Evolutionary conservation across 208 protist species (phyloP), one percentile per base, ranked within the genome.

Genomic region (Trypanosoma cruzi): DNA sequence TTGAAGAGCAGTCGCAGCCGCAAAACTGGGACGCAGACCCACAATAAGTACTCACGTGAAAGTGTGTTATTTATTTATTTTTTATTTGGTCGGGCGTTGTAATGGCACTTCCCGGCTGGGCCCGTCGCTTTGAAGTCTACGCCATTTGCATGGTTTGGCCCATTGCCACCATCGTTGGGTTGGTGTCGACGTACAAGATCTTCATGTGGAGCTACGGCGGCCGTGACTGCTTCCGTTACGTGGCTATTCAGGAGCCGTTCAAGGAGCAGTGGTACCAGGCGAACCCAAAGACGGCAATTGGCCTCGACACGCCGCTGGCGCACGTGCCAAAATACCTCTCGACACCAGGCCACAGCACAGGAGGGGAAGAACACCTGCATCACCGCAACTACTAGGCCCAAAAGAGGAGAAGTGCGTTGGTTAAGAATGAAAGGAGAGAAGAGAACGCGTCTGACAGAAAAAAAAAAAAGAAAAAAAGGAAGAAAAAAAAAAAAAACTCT

Each of bases 121-220:
- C 87, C 62, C 83, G 85, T 46, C 75, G 89, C 24, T 90, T 81
- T 61, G 89, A 95, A 63, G 73, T 95, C 18, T 95, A 95, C 67
- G 86, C 85, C 32, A 71, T 95, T 14, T 95, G 89, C 68, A 89
- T 90, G 85, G 65, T 95, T 26, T 95, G 89, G 87, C 89, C 89
- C 8, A 73, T 92, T 54, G 85, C 83, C 7, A 89, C 83, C 0
- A 75, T 93, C 1, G 68, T 77, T 20, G 85, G 77, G 2, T 63
- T 92, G 4, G 83, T 93, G 14, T 75, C 61, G 37, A 90, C 81
- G 22, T 95, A 93, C 64, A 80, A 78, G 63, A 56, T 95, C 46
- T 92, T 95, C 42, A 90, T 95, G n/a, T 95, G 89, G 87, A 92
- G 85, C 62, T 95, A 93, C 73, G 89, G 89, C 32, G 89, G 89